Conservation (phyloP, 1,139 yeast species). For the Suhomyces terraborum region DNA sequence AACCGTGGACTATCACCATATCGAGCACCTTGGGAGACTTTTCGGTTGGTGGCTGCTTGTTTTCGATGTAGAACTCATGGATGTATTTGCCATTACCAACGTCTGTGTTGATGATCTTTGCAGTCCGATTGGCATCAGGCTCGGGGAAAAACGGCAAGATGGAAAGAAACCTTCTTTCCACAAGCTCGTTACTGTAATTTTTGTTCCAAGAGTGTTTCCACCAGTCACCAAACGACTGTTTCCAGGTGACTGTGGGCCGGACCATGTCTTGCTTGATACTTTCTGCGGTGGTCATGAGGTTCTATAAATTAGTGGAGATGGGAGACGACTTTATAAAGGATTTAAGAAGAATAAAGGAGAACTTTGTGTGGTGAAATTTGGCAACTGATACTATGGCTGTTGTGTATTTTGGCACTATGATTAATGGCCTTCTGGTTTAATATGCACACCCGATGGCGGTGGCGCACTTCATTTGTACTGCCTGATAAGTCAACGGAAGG, state of each 20-base stretch:
- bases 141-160: constrained; percentile 61
- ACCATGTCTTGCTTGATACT: neutral
- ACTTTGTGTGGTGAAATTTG: too few relatives aligned
- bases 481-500: constrained; percentile 1
- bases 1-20: constrained; percentile 48
- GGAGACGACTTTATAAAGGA: too few relatives aligned
- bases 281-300: neutral
- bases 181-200: constrained; percentile 30
- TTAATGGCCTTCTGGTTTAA: too few relatives aligned
- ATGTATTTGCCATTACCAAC: constrained; percentile 36
- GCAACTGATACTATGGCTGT: too few relatives aligned
- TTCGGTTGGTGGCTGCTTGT: constrained; percentile 26
- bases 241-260: constrained; percentile 23
- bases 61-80: constrained; percentile 57
- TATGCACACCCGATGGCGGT: neutral
- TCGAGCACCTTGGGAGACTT: constrained; percentile 23
- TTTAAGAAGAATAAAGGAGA: too few relatives aligned
- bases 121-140: constrained; percentile 50
- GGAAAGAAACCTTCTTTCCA: constrained; percentile 41
- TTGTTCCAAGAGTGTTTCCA: constrained; percentile 29
- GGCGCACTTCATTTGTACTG: neutral
- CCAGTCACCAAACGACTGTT: constrained; percentile 43
- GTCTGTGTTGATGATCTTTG: constrained; percentile 49
- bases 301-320: too few relatives aligned
- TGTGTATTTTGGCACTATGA: too few relatives aligned